These are phyloP conservation scores for Diaporthe sp. DNA, from an alignment of 2,329 filamentous ascomycete species.

Conservation along the genomic window DNA sequence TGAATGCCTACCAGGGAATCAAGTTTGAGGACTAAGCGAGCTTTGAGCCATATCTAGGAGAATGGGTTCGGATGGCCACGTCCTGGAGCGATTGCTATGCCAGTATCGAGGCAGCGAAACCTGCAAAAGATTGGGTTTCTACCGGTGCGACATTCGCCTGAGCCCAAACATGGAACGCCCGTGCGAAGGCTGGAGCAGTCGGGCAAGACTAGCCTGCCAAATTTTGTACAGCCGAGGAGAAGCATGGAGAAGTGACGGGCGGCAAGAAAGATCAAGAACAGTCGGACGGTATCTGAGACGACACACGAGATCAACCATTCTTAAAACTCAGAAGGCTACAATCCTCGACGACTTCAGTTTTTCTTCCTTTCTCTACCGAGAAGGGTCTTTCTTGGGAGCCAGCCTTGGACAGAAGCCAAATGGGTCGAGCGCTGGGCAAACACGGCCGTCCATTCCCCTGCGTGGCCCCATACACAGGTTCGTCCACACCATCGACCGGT, in stretches of 20 bases:
- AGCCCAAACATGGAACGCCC: neutral
- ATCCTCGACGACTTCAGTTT: neutral
- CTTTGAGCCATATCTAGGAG: neutral
- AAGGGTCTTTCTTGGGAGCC: neutral
- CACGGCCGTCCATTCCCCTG: neutral
- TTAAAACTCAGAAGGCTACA: neutral
- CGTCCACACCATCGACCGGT: neutral
- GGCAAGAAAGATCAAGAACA: neutral
- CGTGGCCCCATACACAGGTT: neutral
- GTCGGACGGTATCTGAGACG: neutral
- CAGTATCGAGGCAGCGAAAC: neutral
- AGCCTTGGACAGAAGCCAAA: neutral
- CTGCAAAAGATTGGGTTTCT: neutral
- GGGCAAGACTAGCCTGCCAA: neutral
- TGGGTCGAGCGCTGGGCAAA: neutral
- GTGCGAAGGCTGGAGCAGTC: neutral
- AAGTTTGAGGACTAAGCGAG: conserved; percentile 87
- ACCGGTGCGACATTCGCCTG: neutral
- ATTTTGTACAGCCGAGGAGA: too few relatives aligned
- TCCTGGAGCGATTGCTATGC: neutral
- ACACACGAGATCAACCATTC: neutral
- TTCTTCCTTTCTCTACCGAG: neutral
- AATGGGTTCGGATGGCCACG: too few relatives aligned
- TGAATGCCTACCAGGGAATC: conserved; percentile 82
- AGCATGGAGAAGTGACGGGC: neutral